A percentile compares a stretch with the other conserved stretches of the same genome.
Evolutionary conservation across 129 eudicot genomes (phyloP).

Genomic region (Arctium lappa): DNA sequence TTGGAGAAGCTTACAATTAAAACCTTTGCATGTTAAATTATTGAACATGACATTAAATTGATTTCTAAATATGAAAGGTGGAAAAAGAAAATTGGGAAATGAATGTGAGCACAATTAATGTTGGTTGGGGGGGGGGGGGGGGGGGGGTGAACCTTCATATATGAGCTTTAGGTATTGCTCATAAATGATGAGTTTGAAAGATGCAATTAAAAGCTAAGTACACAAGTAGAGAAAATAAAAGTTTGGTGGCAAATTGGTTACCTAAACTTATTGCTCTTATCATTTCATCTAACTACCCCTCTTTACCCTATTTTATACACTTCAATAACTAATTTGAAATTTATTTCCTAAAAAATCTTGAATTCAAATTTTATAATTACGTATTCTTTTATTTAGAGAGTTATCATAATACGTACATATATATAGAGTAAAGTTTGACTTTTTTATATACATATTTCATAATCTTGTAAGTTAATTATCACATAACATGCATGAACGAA

Average conservation of each 20-base stretch:
- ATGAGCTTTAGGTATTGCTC: slow-evolving; percentile 7
- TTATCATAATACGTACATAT: background rate
- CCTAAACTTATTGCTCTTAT: slow-evolving; percentile 22
- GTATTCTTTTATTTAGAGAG: background rate
- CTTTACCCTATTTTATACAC: background rate
- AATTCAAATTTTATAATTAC: background rate
- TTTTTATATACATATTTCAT: background rate
- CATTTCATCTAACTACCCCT: slow-evolving; percentile 30
- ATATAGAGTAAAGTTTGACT: background rate
- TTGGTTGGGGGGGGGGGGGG: slow-evolving; percentile 14
- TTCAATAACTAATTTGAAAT: background rate
- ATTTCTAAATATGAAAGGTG: background rate
- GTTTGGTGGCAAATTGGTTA: slow-evolving; percentile 34
- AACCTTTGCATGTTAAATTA: background rate
- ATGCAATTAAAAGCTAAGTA: slow-evolving; percentile 8
- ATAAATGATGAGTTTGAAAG: slow-evolving; percentile 39
- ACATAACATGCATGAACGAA: background rate
- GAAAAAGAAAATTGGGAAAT: background rate
- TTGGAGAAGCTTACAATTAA: background rate
- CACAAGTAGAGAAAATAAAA: slow-evolving; percentile 11
- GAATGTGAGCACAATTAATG: slow-evolving; percentile 30
- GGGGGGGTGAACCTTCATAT: slow-evolving; percentile 10
- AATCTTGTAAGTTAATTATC: background rate
- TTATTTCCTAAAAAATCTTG: background rate
- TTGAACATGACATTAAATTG: background rate